Base-by-base conservation (phyloP, 805 yeast species). In the Candida loeiensis region DNA sequence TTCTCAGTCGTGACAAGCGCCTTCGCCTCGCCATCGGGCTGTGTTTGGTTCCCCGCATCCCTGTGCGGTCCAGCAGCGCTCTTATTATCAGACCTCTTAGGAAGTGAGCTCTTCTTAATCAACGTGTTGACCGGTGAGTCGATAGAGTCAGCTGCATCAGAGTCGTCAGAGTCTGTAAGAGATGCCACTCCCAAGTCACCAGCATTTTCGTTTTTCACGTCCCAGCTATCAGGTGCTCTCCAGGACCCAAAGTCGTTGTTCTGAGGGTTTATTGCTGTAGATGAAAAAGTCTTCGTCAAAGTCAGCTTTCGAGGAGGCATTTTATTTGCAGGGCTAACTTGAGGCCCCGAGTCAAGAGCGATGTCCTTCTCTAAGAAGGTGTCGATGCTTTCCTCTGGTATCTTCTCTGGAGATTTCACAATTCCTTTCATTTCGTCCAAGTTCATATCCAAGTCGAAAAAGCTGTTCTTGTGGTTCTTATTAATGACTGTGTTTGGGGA, bases 401-500 rank as follows among this genome's bases (percentile, higher is more conserved):
- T 37, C 11, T 32, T 31, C 12, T 43, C 41, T 1, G 59, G 55
- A 3, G 56, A 49, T 37, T 63, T 65, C 32, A 77, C 62, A 42
- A 77, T 77, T 6, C 78, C 78, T 25, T 66, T 59, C 76, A 77
- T 74, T 46, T 76, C 75, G 36, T 64, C 63, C 25, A 74, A 53
- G 45, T 74, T 71, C 42, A 75, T 64, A 39, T 76, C 77, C 20
- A 77, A 64, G 17, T 70, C 63, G 34, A 63, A 62, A 5, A 39
- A 28, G 21, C 39, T 34, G 18, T 34, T 34, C 18, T 34, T 34
- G 9, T 30, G 42, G 7, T 22, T 11, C 5, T 19, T 18, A 25
- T 17, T 19, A 14, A 37, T 29, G 15, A 9, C 30, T 19, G 34
- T 15, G 6, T 25, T 30, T 3, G 34, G 34, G 4, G 28, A 28